Evolutionary conservation across 768 basidiomycete genomes (phyloP), one percentile per base, ranked within the genome.

Genomic region (Phlebiopsis flavidoalba): DNA sequence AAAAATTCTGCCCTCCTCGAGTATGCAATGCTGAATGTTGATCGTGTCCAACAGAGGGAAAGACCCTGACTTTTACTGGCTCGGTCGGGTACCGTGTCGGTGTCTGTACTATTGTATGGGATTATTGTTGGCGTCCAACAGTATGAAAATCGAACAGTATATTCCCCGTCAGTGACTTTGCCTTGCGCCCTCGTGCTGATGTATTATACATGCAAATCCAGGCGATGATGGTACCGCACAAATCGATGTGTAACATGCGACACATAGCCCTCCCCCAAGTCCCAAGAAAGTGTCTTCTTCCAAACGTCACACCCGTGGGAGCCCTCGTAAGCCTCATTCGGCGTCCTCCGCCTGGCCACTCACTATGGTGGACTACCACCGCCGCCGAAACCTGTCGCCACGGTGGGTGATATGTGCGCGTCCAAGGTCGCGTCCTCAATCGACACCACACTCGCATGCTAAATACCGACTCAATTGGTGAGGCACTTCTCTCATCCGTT

Each of bases 221-320:
- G 88, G 92, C 60, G 91, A 93, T 67, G 91, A 93, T 65, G 88
- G 89, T 5, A 88, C 89, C 1, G 84, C 76, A 31, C 84, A 87
- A 3, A 77, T 93, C 24, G 89, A 92, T n/a, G 50, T 92, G 90
- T 66, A 67, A 75, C 2, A 79, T 83, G 67, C 76, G 73, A 22
- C 74, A 75, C 46, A 22, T 68, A 70, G 10, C 62, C 67, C 8
- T 61, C 64, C 12, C 63, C 57, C 10, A 67, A 64, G 60, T 59
- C 59, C 55, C 14, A 66, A 43, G 8, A 49, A 69, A 53, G 57
- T 19, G 37, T 10, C 19, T 5, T 40, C 54, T 61, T n/a, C n/a
- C n/a, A 21, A 22, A n/a, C 35, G 36, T 54, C 65, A 61, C 50
- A 37, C 47, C 47, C 53, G n/a, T 46, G 53, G 17, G 33, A 59